phyloP scores from a whole-genome alignment of 2,329 filamentous ascomycete genomes.

The Penicillium sp. region DNA sequence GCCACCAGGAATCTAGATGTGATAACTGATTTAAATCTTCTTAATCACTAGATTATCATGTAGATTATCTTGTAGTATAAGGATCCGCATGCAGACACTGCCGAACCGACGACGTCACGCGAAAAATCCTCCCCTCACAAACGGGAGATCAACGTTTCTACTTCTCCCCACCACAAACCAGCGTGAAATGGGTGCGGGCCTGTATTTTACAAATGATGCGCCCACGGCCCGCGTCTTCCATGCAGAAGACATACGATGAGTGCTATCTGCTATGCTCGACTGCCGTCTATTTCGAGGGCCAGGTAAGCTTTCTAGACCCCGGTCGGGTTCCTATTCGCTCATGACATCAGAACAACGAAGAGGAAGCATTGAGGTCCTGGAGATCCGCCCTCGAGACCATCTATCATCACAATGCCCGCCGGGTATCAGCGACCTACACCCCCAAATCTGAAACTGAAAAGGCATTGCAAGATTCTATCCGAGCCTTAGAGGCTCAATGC shows the following conservation, averaged over 20 bases:
- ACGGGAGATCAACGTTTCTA: slow-evolving; percentile 25
- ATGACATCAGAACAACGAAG: slow-evolving; percentile 73
- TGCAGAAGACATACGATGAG: slow-evolving; percentile 98
- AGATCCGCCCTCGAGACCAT: slow-evolving; percentile 84
- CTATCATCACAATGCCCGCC: slow-evolving; percentile 78
- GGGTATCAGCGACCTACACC: slow-evolving; percentile 66
- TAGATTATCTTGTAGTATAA: not conserved
- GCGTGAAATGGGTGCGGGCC: slow-evolving; percentile 23
- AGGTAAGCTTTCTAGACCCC: slow-evolving; percentile 56
- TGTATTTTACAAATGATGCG: slow-evolving; percentile 47
- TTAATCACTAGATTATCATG: not conserved
- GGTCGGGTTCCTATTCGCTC: slow-evolving; percentile 9
- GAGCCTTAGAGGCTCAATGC: slow-evolving; percentile 83
- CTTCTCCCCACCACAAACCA: slow-evolving; percentile 16
- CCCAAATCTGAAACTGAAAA: slow-evolving; percentile 81
- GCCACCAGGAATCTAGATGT: slow-evolving; percentile 22
- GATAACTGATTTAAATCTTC: slow-evolving; percentile 11
- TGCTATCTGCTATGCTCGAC: slow-evolving; percentile 93
- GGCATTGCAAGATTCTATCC: slow-evolving; percentile 76
- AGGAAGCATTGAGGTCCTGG: slow-evolving; percentile 89
- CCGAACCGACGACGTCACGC: slow-evolving; percentile 34
- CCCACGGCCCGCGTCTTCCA: slow-evolving; percentile 64
- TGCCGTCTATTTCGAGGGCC: slow-evolving; percentile 91
- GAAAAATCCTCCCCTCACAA: slow-evolving; percentile 25
- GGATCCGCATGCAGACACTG: slow-evolving; percentile 5